Base-by-base conservation (phyloP, 108 stramenopile genomes). In the Cyclotella cryptica region DNA sequence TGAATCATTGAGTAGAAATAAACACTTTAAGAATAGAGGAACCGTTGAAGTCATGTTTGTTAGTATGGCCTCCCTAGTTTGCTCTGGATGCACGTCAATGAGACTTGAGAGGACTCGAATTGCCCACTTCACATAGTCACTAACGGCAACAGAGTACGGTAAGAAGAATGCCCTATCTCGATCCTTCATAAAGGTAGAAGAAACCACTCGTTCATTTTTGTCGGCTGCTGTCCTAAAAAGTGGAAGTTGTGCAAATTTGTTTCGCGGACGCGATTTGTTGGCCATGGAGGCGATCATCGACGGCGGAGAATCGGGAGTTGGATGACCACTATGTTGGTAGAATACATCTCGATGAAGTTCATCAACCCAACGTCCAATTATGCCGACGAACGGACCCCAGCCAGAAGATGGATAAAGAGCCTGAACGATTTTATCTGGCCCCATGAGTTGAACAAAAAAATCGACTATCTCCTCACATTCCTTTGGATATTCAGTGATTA, bases 11-110 rank as follows among this genome's bases (percentile, higher is more conserved):
- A 83, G 60, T 28, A 83, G 29, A 19, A 77, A 41, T 21, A 83
- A 53, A 41, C 72, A 54, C 45, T 83, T 83, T 57, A 83, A 53
- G 53, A 83, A 83, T 24, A 83, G 64, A 21, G 82, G 72, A 26
- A 83, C 82, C 8, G 51, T 68, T 9, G 74, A 68, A 6, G 82
- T 76, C 0, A 83, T 62, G 52, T 83, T 83, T 14, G 82, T 83
- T 40, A 83, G 30, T 26, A 83, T 83, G 17, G 71, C 61, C 24
- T 83, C 82, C 41, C 82, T 49, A 9, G 82, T 83, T 40, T 72
- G 53, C 44, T 77, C 76, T 19, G 76, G 71, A 59, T 78, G 69
- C 24, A 77, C 62, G 57, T 84, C 77, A 43, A 84, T 77, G 5
- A 84, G 59, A 19, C 76, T 71, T 27, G 83, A 84, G 14, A 84